A percentile compares a stretch with the other conserved stretches of the same genome.
phyloP scores from a whole-genome alignment of 1,139 yeast species.

The Scheffersomyces lignicola region DNA sequence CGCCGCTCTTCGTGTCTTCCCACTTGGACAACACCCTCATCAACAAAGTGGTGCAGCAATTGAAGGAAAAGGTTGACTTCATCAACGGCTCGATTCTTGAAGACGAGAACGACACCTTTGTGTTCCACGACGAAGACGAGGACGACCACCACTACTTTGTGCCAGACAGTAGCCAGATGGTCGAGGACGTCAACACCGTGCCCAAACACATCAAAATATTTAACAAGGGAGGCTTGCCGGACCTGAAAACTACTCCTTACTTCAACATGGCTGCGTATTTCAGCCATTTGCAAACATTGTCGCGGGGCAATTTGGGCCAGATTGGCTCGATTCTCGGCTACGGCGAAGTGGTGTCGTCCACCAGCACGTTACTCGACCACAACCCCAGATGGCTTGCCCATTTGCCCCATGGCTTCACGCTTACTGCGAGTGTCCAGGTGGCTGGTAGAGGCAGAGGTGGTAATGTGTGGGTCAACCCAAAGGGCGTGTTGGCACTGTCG shows the following conservation, averaged over 20 bases:
- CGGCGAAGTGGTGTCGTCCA: conserved; percentile 89
- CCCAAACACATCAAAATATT: conserved; percentile 54
- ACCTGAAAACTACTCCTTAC: conserved; percentile 60
- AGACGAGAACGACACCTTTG: conserved; percentile 56
- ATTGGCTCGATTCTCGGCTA: conserved; percentile 70
- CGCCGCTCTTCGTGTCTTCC: conserved; percentile 58
- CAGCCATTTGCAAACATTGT: conserved; percentile 36
- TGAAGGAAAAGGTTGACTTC: conserved; percentile 44
- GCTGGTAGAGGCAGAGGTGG: conserved; percentile 95
- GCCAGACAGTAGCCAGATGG: conserved; percentile 18
- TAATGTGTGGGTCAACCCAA: conserved; percentile 92
- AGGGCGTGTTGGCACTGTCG: conserved; percentile 86
- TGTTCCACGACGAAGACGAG: conserved; percentile 37
- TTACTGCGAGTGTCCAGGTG: conserved; percentile 81
- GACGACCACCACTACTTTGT: conserved; percentile 16
- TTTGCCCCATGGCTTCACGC: conserved; percentile 70
- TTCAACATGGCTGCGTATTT: conserved; percentile 66
- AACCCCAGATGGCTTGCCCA: conserved; percentile 58
- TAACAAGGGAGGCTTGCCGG: conserved; percentile 44
- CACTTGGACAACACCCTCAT: conserved; percentile 21
- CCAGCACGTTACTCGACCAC: conserved; percentile 73
- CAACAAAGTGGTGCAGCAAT: conserved; percentile 24
- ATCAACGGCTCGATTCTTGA: conserved; percentile 43
- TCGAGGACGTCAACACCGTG: conserved; percentile 54
- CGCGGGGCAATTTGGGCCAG: conserved; percentile 23